A percentile compares a stretch with the other conserved stretches of the same genome.
phyloP scores from a whole-genome alignment of 2,329 filamentous ascomycete species.

The Sordariomycetes sp. region DNA sequence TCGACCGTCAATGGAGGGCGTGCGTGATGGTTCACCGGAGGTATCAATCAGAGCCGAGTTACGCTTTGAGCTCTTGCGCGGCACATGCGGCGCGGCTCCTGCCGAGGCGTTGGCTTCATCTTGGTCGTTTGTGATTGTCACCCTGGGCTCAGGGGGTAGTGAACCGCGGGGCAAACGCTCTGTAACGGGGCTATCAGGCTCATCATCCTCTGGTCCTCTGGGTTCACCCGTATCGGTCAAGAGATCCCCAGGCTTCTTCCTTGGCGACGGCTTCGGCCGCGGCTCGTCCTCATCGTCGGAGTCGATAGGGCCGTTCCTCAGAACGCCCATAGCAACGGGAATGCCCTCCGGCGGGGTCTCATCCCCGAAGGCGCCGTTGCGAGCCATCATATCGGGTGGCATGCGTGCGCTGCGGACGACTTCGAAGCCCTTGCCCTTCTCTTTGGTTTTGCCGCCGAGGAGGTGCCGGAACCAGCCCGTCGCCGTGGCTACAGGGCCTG shows the following conservation, averaged over 20 bases:
- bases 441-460: constrained; percentile 78
- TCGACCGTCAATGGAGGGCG: not conserved
- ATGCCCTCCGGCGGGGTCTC: constrained; percentile 60
- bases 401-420: constrained; percentile 86
- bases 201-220: constrained; percentile 34
- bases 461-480: constrained; percentile 80
- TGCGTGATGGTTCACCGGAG: not conserved
- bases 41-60: constrained; percentile 33
- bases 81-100: constrained; percentile 55
- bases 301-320: constrained; percentile 53
- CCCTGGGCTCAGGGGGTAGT: not conserved
- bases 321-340: constrained; percentile 52
- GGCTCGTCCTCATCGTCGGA: constrained; percentile 47
- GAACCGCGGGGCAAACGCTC: constrained; percentile 14
- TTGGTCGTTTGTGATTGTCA: too few species aligned
- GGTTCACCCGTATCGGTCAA: constrained; percentile 37
- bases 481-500: constrained; percentile 80
- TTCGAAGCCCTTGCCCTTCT: constrained; percentile 94
- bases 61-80: constrained; percentile 65
- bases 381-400: constrained; percentile 60
- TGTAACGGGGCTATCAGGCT: constrained; percentile 22
- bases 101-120: constrained; percentile 25
- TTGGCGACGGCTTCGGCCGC: constrained; percentile 12
- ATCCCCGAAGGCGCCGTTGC: constrained; percentile 44
- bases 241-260: constrained; percentile 23